Evolutionary conservation across 306 rosid genomes (phyloP).

Genomic region (Lathyrus sativus): DNA sequence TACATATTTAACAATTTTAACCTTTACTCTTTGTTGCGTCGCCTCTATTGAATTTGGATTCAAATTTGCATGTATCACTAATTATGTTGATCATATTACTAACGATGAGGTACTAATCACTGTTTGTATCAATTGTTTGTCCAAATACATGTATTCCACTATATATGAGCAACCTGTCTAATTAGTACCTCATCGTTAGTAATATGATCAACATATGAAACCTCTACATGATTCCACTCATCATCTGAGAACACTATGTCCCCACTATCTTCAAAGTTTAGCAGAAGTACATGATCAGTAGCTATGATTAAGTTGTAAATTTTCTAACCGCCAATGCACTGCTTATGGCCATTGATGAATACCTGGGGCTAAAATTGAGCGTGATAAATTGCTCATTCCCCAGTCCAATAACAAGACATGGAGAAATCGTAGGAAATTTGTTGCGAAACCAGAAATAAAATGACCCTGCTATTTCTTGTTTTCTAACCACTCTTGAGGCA

Average conservation of each 20-base stretch:
- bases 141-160: background rate
- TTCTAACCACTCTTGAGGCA: too few species aligned
- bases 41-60: too few species aligned
- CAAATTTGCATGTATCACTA: too few species aligned
- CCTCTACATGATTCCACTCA: constrained; percentile 31
- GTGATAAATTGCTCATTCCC: background rate
- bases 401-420: background rate
- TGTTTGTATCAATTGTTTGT: background rate
- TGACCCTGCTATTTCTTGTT: background rate
- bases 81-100: too few species aligned
- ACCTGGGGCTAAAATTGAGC: background rate
- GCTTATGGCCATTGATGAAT: background rate
- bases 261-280: background rate
- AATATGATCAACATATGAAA: constrained; percentile 9
- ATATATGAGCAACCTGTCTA: background rate
- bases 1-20: too few species aligned
- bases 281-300: constrained; percentile 4
- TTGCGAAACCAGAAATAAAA: constrained; percentile 28
- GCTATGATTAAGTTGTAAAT: constrained; percentile 3
- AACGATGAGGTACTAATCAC: too few species aligned
- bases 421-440: constrained; percentile 18
- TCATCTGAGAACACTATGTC: background rate
- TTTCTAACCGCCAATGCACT: background rate
- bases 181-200: background rate
- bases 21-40: too few species aligned